These are phyloP conservation scores for Rutstroemia sp. DNA, from an alignment of 2,329 filamentous ascomycete species.

Conservation along the genomic window DNA sequence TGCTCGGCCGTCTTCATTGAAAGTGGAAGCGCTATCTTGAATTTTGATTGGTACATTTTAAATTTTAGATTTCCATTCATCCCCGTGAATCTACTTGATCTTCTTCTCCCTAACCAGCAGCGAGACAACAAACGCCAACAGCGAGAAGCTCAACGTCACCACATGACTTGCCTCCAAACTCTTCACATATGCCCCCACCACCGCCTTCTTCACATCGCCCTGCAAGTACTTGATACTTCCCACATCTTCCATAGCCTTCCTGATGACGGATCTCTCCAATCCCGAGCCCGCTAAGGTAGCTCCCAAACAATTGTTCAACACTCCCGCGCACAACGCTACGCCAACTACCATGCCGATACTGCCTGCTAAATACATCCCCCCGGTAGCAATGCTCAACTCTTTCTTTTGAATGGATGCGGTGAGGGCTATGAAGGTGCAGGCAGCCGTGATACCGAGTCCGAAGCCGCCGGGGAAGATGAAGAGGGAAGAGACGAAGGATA, in stretches of 20 bases:
- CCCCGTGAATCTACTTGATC: not conserved
- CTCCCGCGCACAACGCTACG: constrained; percentile 10
- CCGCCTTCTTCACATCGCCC: constrained; percentile 11
- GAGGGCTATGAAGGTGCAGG: constrained; percentile 42
- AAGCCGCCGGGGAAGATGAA: constrained; percentile 52
- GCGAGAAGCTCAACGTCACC: constrained; percentile 13
- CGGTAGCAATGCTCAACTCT: constrained; percentile 42
- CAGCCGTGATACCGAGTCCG: constrained; percentile 39
- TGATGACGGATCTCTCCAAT: constrained; percentile 12
- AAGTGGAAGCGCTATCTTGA: no score
- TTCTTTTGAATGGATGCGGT: constrained; percentile 37
- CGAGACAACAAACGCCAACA: constrained; percentile 7
- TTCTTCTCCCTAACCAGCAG: constrained; percentile 2
- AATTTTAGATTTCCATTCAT: not conserved
- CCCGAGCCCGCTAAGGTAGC: not conserved
- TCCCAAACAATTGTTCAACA: constrained; percentile 5
- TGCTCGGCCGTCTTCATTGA: no score
- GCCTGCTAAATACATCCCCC: constrained; percentile 37
- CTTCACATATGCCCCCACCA: constrained; percentile 19
- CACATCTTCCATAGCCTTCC: constrained; percentile 18
- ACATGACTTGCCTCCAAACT: constrained; percentile 21
- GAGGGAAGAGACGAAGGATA: constrained; percentile 46
- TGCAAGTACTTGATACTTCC: constrained; percentile 13
- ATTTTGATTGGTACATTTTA: not conserved
- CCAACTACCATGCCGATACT: constrained; percentile 20